Percentiles rank a stretch among this genome's conserved stretches.
phyloP scores from a whole-genome alignment of 805 yeast genomes.

The Komagataella ulmi region DNA sequence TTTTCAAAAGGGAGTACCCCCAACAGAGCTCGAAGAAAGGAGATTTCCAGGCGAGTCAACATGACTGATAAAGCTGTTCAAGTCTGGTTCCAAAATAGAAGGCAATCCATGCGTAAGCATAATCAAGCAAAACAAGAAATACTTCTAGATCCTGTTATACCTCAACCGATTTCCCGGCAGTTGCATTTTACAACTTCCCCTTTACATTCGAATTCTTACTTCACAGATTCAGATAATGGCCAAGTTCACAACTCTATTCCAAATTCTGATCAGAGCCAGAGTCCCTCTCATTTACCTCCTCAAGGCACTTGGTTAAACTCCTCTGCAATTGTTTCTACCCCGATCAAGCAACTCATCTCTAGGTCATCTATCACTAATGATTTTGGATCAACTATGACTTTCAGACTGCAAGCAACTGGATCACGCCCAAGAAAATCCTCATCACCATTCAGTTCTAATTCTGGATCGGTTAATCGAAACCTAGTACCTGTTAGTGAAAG shows the following conservation, averaged over 20 bases:
- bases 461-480: not conserved
- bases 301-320: conserved; percentile 5
- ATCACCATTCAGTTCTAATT: not conserved
- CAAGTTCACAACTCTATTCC: not conserved
- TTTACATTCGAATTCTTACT: not conserved
- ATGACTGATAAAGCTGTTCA: conserved; percentile 98
- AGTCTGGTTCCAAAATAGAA: conserved; percentile 94
- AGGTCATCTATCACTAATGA: not conserved
- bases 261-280: not conserved
- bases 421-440: not conserved
- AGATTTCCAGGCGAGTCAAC: conserved; percentile 67
- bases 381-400: conserved; percentile 17
- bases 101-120: conserved; percentile 66
- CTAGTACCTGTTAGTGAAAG: not conserved
- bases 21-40: conserved; percentile 57
- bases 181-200: conserved; percentile 1
- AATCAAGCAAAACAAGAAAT: conserved; percentile 16
- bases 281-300: not conserved
- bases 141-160: conserved; percentile 12
- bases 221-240: not conserved
- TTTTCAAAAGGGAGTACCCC: conserved; percentile 74
- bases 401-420: conserved; percentile 15
- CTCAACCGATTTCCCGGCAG: conserved; percentile 14
- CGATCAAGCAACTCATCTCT: conserved; percentile 3
- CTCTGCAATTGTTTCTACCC: conserved; percentile 4